Percentiles rank a stretch among this genome's conserved stretches.
phyloP scores from a whole-genome alignment of 2,329 filamentous ascomycete genomes.

The Botrytis byssoidea region DNA sequence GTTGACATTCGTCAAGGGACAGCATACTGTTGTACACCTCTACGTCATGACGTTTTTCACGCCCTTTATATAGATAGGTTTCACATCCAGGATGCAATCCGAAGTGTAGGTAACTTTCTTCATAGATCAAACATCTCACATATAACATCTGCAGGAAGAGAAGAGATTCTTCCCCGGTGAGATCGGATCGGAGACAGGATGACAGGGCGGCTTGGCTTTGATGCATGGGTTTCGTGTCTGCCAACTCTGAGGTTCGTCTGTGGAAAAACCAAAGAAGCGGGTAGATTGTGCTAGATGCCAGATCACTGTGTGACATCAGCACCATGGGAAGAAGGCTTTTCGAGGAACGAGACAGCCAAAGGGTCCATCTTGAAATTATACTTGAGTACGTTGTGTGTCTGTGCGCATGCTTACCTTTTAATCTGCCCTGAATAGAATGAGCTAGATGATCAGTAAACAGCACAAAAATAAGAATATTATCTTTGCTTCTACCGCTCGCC shows the following conservation, averaged over 20 bases:
- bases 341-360: not conserved
- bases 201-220: constrained; percentile 4
- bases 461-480: not conserved
- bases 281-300: not conserved
- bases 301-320: not conserved
- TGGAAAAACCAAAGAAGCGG: not conserved
- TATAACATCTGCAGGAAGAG: not conserved
- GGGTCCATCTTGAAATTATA: not conserved
- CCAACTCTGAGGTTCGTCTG: not conserved
- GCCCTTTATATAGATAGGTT: not conserved
- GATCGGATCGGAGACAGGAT: not conserved
- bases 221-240: not conserved
- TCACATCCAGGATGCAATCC: not conserved
- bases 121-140: not conserved
- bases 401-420: not conserved
- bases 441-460: not conserved
- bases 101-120: not conserved
- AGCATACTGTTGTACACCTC: not conserved
- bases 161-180: not conserved
- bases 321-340: not conserved
- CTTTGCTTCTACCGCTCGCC: not conserved
- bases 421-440: not conserved
- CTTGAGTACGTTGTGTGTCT: not conserved
- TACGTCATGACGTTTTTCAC: constrained; percentile 7
- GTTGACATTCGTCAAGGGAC: not conserved